Evolutionary conservation across 1,139 yeast genomes (phyloP).

Genomic region (Debaryomyces coudertii): DNA sequence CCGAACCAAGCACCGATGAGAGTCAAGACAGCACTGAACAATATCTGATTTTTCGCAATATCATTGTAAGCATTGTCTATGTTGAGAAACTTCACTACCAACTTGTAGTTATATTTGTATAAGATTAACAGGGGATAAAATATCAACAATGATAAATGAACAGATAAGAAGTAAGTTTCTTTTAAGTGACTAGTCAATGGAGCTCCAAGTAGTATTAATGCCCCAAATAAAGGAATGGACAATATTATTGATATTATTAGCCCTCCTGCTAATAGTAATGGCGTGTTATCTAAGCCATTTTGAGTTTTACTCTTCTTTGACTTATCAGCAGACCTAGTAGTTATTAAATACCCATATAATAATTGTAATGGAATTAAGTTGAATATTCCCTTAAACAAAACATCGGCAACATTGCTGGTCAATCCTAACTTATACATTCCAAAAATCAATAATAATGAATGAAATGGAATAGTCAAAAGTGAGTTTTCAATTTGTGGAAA

Average conservation of each 20-base stretch:
- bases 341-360: constrained; percentile 31
- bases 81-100: constrained; percentile 27
- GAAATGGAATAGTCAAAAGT: constrained; percentile 49
- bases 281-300: constrained; percentile 29
- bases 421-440: constrained; percentile 45
- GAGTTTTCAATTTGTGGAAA: constrained; percentile 27
- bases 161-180: constrained; percentile 68
- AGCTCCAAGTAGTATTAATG: constrained; percentile 80
- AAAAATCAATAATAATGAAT: constrained; percentile 42
- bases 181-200: constrained; percentile 60
- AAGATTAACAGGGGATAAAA: constrained; percentile 66
- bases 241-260: constrained; percentile 46
- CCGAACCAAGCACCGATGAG: constrained; percentile 89
- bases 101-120: constrained; percentile 56
- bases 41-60: constrained; percentile 39
- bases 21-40: constrained; percentile 50
- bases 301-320: constrained; percentile 23
- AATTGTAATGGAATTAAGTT: constrained; percentile 30
- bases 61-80: constrained; percentile 26
- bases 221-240: constrained; percentile 54
- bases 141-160: constrained; percentile 65
- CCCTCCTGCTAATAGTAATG: constrained; percentile 39
- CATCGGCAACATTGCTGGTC: constrained; percentile 29
- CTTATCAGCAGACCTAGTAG: constrained; percentile 23
- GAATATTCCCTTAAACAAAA: constrained; percentile 32